Evolutionary conservation across 2,329 filamentous ascomycete species (phyloP), one percentile per base, ranked within the genome.

Genomic region (Curvularia lunata): DNA sequence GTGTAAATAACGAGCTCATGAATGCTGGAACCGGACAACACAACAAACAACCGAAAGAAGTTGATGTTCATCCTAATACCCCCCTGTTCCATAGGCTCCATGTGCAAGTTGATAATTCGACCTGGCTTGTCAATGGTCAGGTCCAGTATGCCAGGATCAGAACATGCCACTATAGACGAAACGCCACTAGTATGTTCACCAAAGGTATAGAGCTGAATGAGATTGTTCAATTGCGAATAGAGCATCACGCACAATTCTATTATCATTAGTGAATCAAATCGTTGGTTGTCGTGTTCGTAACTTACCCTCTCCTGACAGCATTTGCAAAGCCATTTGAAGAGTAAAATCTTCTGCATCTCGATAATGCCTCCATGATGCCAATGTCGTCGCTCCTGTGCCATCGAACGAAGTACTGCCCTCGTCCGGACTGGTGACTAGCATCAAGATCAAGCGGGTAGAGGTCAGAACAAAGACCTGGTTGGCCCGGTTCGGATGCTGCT

Each of bases 401-500:
- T 59, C 41, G 19, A 56, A 28, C 40, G 38, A 69, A 27, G 59
- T 54, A 47, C 64, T 66, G 23, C 51, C 59, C 38, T 73, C 66
- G 34, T 71, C 70, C 19, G 74, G 55, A 21, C 68, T 64, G 7
- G 62, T 70, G 18, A 84, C 66, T 47, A 81, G 77, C n/a, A 86
- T 63, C 76, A 84, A 80, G 32, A 82, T 76, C 0, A 89, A 54
- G 27, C 77, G 77, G 0, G 78, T 78, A 12, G 80, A 82, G 1
- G 87, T 91, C 43, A 91, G 75, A 9, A 90, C 75, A 55, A 87
- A 84, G 1, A 86, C 66, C n/a, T 85, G 81, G 25, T 79, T 77
- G 5, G 78, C 75, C 52, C 82, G 76, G 2, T 73, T 67, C 1
- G 81, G 80, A 56, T 84, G 84, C 8, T 74, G 65, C 61, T 81